Percentiles rank a stretch among this genome's conserved stretches.
phyloP scores from a whole-genome alignment of 495 filamentous ascomycete genomes.

The Daldinia grandis region DNA sequence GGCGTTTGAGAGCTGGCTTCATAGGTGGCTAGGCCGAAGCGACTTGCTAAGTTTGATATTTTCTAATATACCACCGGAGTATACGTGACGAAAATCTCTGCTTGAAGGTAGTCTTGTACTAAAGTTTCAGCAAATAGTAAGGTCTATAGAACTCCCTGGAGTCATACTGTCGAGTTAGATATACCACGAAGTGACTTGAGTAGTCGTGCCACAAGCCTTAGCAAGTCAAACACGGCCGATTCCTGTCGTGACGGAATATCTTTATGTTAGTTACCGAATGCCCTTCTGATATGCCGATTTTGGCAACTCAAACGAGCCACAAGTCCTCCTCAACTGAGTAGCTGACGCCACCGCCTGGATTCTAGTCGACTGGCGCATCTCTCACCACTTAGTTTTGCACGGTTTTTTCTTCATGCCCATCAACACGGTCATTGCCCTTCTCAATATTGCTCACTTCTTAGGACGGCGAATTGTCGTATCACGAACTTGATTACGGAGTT shows the following conservation, averaged over 20 bases:
- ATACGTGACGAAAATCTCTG: not conserved
- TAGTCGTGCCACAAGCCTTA: not conserved
- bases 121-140: not conserved
- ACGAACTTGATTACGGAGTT: slow-evolving; percentile 50
- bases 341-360: not conserved
- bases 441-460: slow-evolving; percentile 26
- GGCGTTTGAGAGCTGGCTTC: not conserved
- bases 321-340: not conserved
- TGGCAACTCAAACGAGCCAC: not conserved
- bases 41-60: not conserved
- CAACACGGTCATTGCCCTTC: not conserved
- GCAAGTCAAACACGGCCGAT: not conserved
- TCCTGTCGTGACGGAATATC: not conserved
- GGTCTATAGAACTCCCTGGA: not conserved
- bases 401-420: not conserved
- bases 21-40: not conserved
- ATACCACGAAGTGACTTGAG: not conserved
- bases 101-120: not conserved
- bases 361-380: not conserved
- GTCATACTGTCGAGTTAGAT: not conserved
- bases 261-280: not conserved
- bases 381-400: not conserved
- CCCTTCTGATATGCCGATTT: not conserved
- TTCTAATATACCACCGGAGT: not conserved
- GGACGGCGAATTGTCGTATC: slow-evolving; percentile 44